Base-by-base conservation (phyloP, 352 stramenopile species). In the Paralagenidium karlingii region DNA sequence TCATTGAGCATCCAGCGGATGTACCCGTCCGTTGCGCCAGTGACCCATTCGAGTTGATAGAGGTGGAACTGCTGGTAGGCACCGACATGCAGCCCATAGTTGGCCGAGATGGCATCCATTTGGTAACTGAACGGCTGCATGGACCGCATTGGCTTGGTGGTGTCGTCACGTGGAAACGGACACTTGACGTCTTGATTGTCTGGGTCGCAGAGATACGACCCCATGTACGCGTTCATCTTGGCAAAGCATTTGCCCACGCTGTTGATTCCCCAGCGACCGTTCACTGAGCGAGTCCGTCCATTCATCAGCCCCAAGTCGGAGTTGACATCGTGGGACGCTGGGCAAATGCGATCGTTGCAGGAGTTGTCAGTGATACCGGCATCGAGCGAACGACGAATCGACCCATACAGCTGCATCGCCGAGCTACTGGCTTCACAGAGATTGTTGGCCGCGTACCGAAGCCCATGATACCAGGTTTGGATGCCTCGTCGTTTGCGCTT, bases 241-340 rank as follows among this genome's bases (percentile, higher is more conserved):
- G 69, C 53, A 38, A 75, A 83, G 39, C 69, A 83, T n/a, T 55
- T 69, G 38, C 69, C 69, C 29, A 81, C 63, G 26, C 52, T 49
- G 46, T 83, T 82, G 38, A 80, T 71, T 5, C 65, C 63, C 68
- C 68, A 82, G 34, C 71, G 55, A 13, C 38, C 41, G 7, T 53
- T 57, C 8, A 40, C 53, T 15, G 54, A 51, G 24, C 42, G 47
- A 41, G 40, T 61, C 31, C 63, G 47, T 19, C 51, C 54, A 13
- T 82, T 62, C 3, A 76, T 65, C 3, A 46, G 39, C 3, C 38
- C 46, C 9, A 81, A 12, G 16, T 82, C 60, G 3, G 49, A 53
- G 24, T 87, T 67, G 3, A 58, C 55, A 25, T 87, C 68, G 7
- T 62, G 59, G 4, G 73, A 80, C 0, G 34, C 61, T 5, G 71